Conservation (phyloP, 2,329 filamentous ascomycete species). For the Chaetomium globosum region DNA sequence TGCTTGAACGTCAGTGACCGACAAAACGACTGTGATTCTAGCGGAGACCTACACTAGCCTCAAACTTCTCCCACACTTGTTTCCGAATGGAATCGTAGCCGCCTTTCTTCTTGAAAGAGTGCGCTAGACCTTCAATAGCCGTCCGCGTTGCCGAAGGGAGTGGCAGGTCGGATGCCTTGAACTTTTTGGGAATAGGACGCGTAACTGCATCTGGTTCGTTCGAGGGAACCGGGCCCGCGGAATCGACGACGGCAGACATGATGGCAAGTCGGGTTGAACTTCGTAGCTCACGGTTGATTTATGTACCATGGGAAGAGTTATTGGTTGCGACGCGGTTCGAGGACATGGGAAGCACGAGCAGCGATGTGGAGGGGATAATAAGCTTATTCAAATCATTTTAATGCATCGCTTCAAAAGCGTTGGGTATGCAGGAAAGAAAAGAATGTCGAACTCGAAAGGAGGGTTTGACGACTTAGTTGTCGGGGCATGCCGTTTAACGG, state of each 20-base stretch:
- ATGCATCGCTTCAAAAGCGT: neutral
- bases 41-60: conserved; percentile 61
- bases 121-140: conserved; percentile 74
- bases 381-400: conserved; percentile 21
- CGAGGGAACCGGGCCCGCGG: conserved; percentile 11
- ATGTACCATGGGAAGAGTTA: neutral
- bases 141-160: conserved; percentile 71
- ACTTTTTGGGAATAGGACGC: conserved; percentile 42
- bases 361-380: neutral
- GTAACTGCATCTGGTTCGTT: conserved; percentile 18
- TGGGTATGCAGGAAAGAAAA: neutral
- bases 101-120: conserved; percentile 83
- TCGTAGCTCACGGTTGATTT: neutral
- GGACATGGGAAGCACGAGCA: neutral
- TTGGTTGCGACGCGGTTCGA: neutral
- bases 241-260: conserved; percentile 29
- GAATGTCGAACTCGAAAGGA: neutral
- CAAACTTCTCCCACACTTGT: conserved; percentile 74
- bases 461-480: neutral
- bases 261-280: conserved; percentile 3
- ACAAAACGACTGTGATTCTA: neutral
- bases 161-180: conserved; percentile 75
- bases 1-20: conserved; percentile 40
- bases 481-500: neutral
- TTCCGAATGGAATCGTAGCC: conserved; percentile 79